Evolutionary conservation across 441 rosid genomes (phyloP), one percentile per base, ranked within the genome.

Genomic region (Pelargonium myrrhifolium): DNA sequence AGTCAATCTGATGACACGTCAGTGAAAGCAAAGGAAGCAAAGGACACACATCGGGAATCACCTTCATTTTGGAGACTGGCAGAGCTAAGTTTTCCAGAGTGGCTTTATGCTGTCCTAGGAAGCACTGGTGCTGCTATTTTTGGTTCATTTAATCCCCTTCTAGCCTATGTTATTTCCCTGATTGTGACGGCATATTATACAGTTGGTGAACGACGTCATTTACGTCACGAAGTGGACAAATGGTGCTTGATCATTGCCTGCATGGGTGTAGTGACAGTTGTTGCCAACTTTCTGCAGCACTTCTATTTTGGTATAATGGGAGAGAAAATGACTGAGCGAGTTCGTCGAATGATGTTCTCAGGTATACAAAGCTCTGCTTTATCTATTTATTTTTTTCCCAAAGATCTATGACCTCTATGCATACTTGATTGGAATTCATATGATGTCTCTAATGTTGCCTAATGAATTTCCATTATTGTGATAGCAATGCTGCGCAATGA

Each of bases 281-380:
- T 94, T 74, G 98, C 99, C 70, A 94, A 92, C 70, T 89, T 92
- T 74, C 81, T 94, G 85, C 99, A 94, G 81, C 99, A 94, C 73
- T 92, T 92, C 78, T 94, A 94, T 82, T 92, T 94, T 72, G 99
- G 99, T 65, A 94, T 94, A 67, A 94, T 94, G 99, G 99, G 97
- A 68, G 99, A 94, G 88, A 89, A 94, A 77, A 92, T 94, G 99
- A 94, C 99, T 20, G 98, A 92, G 70, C 86, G 98, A 65, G 98
- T 94, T 31, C 88, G 99, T 70, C 80, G 99, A 79, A 92, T 94
- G 99, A 94, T 94, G 99, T 94, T 94, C 82, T 92, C 98, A 86
- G 98, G 99, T 94, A 77, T 69, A 67, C 40, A 59, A 43, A 58
- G 0, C 14, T n/a, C 65, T 35, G 14, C 17, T 69, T 5, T 14